Base-by-base conservation (phyloP, 768 basidiomycete species). In the Russula sp. region DNA sequence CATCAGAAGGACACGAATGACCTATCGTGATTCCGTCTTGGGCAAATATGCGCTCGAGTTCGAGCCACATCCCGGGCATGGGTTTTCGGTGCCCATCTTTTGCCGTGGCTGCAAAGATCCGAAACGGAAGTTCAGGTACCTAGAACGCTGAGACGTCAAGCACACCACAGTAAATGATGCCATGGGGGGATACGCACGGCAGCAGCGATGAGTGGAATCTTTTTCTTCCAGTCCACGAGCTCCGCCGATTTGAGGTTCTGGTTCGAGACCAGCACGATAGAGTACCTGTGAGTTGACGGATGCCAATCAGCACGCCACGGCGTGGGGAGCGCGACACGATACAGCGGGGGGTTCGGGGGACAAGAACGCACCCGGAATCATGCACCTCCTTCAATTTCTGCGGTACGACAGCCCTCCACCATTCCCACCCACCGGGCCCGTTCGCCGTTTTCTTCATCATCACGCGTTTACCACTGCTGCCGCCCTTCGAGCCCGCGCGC, bases 11-110 rank as follows among this genome's bases (percentile, higher is more conserved):
- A 45, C 44, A 55, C 9, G 39, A 52, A 31, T 49, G 1, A 89
- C 93, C 89, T 69, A 96, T 88, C 16, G 77, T 72, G 6, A 87
- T 74, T 11, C 81, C 80, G 39, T 84, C 80, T 62, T 80, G 75
- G 6, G 72, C 73, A 68, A 86, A 90, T 42, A 90, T 77, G 2
- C 76, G 77, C 68, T 86, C 82, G 51, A 95, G 74, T 65, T 86
- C 85, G 61, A 81, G 77, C 86, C 88, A 96, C 81, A 95, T 93
- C 3, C 92, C 92, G 11, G 83, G 84, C 78, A 91, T 87, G 4
- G 94, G 94, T 73, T 97, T 97, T 16, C 94, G 78, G 68, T 83
- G 91, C 37, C 79, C 79, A 68, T 96, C 93, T 66, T 80, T 84
- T 6, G 79, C 83, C 2, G 80, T 84, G 0, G 93, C 93, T 8